phyloP scores from a whole-genome alignment of 176 grass and related monocot species.

The Puya raimondii region DNA sequence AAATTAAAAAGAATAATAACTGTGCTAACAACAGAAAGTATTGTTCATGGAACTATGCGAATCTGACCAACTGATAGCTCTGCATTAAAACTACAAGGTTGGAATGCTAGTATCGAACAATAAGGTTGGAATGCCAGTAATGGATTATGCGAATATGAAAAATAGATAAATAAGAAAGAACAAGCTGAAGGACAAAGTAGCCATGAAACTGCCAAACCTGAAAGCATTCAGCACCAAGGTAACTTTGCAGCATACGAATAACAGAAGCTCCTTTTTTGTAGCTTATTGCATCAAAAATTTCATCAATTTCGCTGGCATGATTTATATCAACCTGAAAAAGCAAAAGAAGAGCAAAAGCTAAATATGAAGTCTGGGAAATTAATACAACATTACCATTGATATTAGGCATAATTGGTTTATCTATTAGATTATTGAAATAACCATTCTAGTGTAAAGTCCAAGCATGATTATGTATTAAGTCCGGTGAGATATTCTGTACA shows the following conservation, averaged over 20 bases:
- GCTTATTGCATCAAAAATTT: constrained; percentile 99
- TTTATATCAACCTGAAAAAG: constrained; percentile 81
- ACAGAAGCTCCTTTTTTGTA: constrained; percentile 95
- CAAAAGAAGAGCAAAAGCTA: neutral
- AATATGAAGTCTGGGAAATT: neutral
- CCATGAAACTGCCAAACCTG: constrained; percentile 44
- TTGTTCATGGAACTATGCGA: too few relatives aligned
- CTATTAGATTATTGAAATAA: neutral
- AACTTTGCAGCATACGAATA: constrained; percentile 95
- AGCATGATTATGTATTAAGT: neutral
- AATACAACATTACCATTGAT: neutral
- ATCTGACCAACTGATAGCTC: too few relatives aligned
- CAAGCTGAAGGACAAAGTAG: neutral
- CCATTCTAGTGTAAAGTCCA: neutral
- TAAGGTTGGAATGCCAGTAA: too few relatives aligned
- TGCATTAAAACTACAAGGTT: too few relatives aligned
- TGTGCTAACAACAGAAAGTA: too few relatives aligned
- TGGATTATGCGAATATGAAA: too few relatives aligned
- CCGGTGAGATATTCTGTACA: too few relatives aligned
- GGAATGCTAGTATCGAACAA: too few relatives aligned
- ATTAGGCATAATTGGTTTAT: neutral
- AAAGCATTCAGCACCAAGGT: constrained; percentile 89
- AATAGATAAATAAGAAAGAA: neutral
- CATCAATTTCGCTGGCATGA: constrained; percentile 92
- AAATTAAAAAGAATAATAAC: too few relatives aligned